Evolutionary conservation across 2,329 filamentous ascomycete genomes (phyloP).

Genomic region (Lasiodiplodia hormozganensis): DNA sequence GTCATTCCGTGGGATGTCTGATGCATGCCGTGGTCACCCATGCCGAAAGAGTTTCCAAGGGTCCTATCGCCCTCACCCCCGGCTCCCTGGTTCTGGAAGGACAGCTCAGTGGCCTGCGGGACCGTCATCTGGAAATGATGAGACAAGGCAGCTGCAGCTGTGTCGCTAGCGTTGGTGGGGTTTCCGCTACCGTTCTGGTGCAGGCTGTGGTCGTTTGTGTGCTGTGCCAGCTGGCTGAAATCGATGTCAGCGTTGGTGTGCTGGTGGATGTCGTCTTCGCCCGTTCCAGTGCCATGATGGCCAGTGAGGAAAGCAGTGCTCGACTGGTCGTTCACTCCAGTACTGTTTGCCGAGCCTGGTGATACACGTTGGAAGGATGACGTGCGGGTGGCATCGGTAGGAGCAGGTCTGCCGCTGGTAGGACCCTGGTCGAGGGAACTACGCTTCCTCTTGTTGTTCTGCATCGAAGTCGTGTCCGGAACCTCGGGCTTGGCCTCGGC

Average conservation of each 20-base stretch:
- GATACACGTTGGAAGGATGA: constrained; percentile 30
- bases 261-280: constrained; percentile 52
- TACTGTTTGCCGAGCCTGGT: constrained; percentile 36
- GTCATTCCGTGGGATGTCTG: constrained; percentile 45
- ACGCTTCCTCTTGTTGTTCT: constrained; percentile 54
- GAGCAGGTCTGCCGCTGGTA: constrained; percentile 43
- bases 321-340: constrained; percentile 46
- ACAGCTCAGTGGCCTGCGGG: constrained; percentile 61
- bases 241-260: constrained; percentile 41
- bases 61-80: constrained; percentile 49
- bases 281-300: constrained; percentile 46
- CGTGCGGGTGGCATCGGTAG: constrained; percentile 32
- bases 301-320: constrained; percentile 48
- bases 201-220: constrained; percentile 39
- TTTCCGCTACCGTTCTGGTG: constrained; percentile 62
- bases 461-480: constrained; percentile 37
- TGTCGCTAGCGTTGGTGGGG: constrained; percentile 60
- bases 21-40: constrained; percentile 49
- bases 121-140: constrained; percentile 62
- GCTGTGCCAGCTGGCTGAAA: constrained; percentile 38
- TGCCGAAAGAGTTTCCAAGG: constrained; percentile 48
- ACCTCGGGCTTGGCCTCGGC: constrained; percentile 42
- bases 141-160: constrained; percentile 63
- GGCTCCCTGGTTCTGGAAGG: constrained; percentile 56
- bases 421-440: constrained; percentile 53